phyloP scores from a whole-genome alignment of 192 early-diverging fungal genomes.

The Podochytrium sp. region DNA sequence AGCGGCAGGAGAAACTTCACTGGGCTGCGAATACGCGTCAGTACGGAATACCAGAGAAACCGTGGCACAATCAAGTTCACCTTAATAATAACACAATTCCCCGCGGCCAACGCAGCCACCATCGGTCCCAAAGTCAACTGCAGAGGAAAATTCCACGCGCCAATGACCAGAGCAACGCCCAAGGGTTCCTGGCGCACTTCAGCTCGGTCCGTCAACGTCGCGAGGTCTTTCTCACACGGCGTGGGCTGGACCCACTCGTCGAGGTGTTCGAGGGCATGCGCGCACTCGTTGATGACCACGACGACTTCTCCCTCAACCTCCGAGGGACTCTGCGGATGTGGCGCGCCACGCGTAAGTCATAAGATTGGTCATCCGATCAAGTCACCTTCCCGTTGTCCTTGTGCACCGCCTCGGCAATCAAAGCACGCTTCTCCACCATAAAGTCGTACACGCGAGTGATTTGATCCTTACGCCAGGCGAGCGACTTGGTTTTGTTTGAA shows the following conservation, averaged over 20 bases:
- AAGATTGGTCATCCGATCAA: not conserved
- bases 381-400: slow-evolving; percentile 5
- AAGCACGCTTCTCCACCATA: not conserved
- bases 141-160: slow-evolving; percentile 44
- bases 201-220: slow-evolving; percentile 3
- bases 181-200: slow-evolving; percentile 65
- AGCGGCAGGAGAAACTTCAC: slow-evolving; percentile 74
- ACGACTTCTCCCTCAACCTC: slow-evolving; percentile 33
- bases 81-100: slow-evolving; percentile 70
- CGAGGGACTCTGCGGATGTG: no score
- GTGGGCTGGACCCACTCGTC: slow-evolving; percentile 43
- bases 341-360: not conserved
- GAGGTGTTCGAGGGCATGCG: slow-evolving; percentile 38
- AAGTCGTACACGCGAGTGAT: slow-evolving; percentile 34
- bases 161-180: slow-evolving; percentile 76
- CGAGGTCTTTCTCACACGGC: not conserved
- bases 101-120: slow-evolving; percentile 85
- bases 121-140: slow-evolving; percentile 74
- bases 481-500: slow-evolving; percentile 33
- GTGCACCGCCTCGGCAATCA: not conserved
- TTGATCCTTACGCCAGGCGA: slow-evolving; percentile 44
- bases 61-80: slow-evolving; percentile 5
- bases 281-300: slow-evolving; percentile 44
- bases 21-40: slow-evolving; percentile 69
- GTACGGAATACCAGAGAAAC: not conserved